Evolutionary conservation across 306 rosid genomes (phyloP).

Genomic region (Prunus padus): DNA sequence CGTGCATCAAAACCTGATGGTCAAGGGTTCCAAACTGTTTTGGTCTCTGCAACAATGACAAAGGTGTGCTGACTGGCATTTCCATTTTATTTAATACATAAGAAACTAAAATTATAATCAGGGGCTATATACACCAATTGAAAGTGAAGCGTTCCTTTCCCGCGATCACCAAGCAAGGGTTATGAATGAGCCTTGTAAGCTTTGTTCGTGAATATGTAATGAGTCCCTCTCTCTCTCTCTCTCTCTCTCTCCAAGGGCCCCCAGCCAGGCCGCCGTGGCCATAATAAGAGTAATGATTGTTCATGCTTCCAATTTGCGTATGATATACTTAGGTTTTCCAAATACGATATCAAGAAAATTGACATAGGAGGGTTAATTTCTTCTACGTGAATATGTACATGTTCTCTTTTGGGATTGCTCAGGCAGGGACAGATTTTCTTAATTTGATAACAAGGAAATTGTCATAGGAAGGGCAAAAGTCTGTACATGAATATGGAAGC

Average conservation of each 20-base stretch:
- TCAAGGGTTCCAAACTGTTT: conserved; percentile 78
- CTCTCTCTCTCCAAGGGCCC: no score
- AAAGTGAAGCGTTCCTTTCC: neutral
- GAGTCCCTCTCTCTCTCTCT: neutral
- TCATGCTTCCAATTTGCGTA: neutral
- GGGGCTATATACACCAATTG: neutral
- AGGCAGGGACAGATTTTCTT: neutral
- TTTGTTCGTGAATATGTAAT: neutral
- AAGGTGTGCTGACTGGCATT: conserved; percentile 45
- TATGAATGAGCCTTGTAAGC: neutral
- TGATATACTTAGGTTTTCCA: neutral
- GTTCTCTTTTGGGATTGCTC: no score
- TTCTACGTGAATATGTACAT: no score
- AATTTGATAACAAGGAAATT: neutral
- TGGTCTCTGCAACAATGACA: conserved; percentile 97
- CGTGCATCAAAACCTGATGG: conserved; percentile 69
- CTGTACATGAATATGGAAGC: neutral
- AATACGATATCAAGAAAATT: neutral
- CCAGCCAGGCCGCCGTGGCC: no score
- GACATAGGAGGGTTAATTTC: neutral
- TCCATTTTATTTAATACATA: conserved; percentile 17
- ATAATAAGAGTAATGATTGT: no score
- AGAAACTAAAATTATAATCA: neutral
- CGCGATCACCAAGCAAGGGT: neutral
- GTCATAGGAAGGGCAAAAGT: neutral